phyloP scores from a whole-genome alignment of 2,329 filamentous ascomycete species.

The Aspergillus sp. region DNA sequence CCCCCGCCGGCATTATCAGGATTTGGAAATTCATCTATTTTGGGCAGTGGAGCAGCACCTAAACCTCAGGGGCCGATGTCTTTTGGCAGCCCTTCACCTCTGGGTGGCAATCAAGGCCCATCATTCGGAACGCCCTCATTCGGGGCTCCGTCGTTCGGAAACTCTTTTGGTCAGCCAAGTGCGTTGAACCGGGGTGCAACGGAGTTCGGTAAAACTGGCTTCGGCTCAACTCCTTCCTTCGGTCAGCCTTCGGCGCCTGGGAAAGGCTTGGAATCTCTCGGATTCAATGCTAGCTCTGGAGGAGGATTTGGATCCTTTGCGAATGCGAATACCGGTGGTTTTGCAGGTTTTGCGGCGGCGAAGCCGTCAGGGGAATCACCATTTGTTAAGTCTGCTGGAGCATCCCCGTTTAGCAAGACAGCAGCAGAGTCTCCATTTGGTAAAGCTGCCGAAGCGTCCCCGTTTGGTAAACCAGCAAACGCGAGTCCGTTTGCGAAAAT shows the following conservation, averaged over 20 bases:
- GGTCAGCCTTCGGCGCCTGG: constrained; percentile 24
- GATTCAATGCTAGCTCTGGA: constrained; percentile 10
- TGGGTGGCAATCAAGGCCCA: constrained; percentile 18
- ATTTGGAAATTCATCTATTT: constrained; percentile 18
- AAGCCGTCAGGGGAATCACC: constrained; percentile 12
- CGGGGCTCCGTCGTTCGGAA: constrained; percentile 27
- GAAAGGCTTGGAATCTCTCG: constrained; percentile 14
- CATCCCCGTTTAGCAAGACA: constrained; percentile 22
- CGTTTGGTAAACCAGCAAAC: constrained; percentile 15
- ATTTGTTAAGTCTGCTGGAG: constrained; percentile 15
- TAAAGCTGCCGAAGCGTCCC: constrained; percentile 10
- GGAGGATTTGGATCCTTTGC: constrained; percentile 31
- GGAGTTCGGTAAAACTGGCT: constrained; percentile 28
- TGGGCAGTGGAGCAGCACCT: constrained; percentile 25
- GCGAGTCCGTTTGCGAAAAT: constrained; percentile 22
- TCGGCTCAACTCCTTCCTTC: constrained; percentile 21
- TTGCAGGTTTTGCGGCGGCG: constrained; percentile 16
- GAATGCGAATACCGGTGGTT: constrained; percentile 16
- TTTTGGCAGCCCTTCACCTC: constrained; percentile 22
- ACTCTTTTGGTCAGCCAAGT: constrained; percentile 28
- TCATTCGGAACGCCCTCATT: constrained; percentile 23
- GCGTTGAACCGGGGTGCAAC: constrained; percentile 21
- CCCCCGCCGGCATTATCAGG: constrained; percentile 20
- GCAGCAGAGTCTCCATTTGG: constrained; percentile 22
- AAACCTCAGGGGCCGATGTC: constrained; percentile 18